These are phyloP conservation scores for Toxoplasma gondii DNA, from an alignment of 169 alveolate species.

Conservation along the genomic window DNA sequence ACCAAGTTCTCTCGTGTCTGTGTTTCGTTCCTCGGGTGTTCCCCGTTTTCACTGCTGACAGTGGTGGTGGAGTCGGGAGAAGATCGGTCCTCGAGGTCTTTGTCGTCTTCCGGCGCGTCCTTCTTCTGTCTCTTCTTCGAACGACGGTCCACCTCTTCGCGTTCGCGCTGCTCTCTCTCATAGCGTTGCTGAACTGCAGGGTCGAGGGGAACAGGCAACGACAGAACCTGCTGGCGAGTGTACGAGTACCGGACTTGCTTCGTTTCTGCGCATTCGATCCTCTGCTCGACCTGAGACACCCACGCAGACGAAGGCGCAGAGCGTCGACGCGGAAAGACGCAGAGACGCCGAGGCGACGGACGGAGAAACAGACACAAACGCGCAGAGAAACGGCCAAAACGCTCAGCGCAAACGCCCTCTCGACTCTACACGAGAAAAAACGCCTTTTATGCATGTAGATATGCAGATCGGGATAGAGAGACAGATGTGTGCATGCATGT, in stretches of 20 bases:
- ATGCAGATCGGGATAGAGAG: neutral
- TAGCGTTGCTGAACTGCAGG: slow-evolving; percentile 32
- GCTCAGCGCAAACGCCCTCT: neutral
- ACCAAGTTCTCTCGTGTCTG: no score
- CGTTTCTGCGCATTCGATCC: slow-evolving; percentile 54
- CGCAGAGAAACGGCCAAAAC: neutral
- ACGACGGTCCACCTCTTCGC: slow-evolving; percentile 23
- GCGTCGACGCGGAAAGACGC: neutral
- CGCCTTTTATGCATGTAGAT: neutral
- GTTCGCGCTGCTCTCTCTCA: slow-evolving; percentile 44
- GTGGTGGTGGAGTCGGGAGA: neutral
- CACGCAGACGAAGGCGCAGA: neutral
- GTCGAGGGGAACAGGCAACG: slow-evolving; percentile 60
- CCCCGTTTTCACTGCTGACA: neutral
- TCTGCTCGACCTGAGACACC: slow-evolving; percentile 56
- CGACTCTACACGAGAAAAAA: neutral
- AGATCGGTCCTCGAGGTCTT: neutral
- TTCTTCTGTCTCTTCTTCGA: neutral
- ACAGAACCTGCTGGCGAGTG: slow-evolving; percentile 57
- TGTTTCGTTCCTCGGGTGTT: neutral
- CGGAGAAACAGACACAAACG: neutral
- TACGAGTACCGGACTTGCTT: slow-evolving; percentile 63
- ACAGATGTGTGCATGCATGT: neutral
- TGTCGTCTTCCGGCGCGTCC: neutral
- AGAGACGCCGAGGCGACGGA: neutral